Conservation (phyloP, 1,284 basidiomycete genomes). For the Xerocomus amazonicus region DNA sequence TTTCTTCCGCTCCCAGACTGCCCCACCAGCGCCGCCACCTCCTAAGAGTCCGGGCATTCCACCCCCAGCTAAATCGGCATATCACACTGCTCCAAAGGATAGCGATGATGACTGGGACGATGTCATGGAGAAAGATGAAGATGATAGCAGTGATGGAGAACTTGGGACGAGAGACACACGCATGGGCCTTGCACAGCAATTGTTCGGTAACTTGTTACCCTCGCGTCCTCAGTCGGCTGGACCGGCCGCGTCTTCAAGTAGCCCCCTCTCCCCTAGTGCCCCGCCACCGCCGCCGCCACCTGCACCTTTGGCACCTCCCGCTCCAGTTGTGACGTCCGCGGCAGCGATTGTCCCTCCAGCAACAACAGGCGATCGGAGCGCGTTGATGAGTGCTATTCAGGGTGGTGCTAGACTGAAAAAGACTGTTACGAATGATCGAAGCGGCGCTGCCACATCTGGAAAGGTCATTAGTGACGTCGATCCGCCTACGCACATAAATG, state of each 20-base stretch:
- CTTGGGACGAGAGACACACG: slow-evolving; percentile 62
- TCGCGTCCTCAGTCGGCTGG: slow-evolving; percentile 44
- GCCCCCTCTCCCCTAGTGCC: slow-evolving; percentile 30
- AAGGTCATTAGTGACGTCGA: slow-evolving; percentile 74
- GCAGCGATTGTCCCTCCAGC: slow-evolving; percentile 29
- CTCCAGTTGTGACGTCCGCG: slow-evolving; percentile 24
- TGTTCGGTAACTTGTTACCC: slow-evolving; percentile 70
- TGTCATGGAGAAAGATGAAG: slow-evolving; percentile 68
- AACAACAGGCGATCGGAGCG: slow-evolving; percentile 54
- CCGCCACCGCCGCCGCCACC: slow-evolving; percentile 37
- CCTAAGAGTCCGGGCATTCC: slow-evolving; percentile 43
- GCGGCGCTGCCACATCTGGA: slow-evolving; percentile 66
- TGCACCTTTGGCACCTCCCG: slow-evolving; percentile 35
- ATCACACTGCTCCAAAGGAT: slow-evolving; percentile 60
- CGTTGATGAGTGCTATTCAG: slow-evolving; percentile 81
- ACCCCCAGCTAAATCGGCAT: slow-evolving; percentile 49
- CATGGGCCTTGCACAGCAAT: slow-evolving; percentile 69
- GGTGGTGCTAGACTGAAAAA: slow-evolving; percentile 75
- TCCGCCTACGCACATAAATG: slow-evolving; percentile 70
- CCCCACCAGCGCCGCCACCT: slow-evolving; percentile 33
- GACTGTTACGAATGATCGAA: slow-evolving; percentile 83
- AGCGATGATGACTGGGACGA: slow-evolving; percentile 84
- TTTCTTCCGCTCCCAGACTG: slow-evolving; percentile 50
- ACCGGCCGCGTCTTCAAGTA: slow-evolving; percentile 19
- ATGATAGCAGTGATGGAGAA: slow-evolving; percentile 81